Percentiles rank a stretch among this genome's conserved stretches.
These are phyloP conservation scores for Termitomyces sp. DNA, from an alignment of 768 basidiomycete genomes.

Conservation along the genomic window DNA sequence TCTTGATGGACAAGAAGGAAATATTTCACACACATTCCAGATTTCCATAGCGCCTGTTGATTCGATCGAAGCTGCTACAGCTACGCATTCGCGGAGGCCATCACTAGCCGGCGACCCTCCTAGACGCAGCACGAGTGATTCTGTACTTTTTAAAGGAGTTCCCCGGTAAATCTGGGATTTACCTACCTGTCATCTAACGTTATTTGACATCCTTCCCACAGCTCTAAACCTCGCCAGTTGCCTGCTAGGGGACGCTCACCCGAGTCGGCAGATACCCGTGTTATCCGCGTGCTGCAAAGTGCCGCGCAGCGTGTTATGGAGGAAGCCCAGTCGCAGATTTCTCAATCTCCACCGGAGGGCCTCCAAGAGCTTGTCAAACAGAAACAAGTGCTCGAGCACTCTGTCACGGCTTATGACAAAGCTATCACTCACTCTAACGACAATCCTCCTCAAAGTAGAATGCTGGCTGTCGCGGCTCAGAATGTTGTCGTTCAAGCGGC, in stretches of 20 bases:
- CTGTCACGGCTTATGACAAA: conserved; percentile 72
- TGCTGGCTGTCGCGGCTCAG: conserved; percentile 72
- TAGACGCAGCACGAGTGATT: conserved; percentile 42
- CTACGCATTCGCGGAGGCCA: conserved; percentile 35
- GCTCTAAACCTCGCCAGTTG: conserved; percentile 23
- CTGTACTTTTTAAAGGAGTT: conserved; percentile 35
- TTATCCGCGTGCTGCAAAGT: conserved; percentile 71
- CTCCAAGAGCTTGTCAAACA: conserved; percentile 73
- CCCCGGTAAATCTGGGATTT: conserved; percentile 25
- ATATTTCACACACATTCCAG: conserved; percentile 60
- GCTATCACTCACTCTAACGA: conserved; percentile 48
- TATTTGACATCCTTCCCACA: conserved; percentile 3
- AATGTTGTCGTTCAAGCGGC: conserved; percentile 81
- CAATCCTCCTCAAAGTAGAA: conserved; percentile 43
- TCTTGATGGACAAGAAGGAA: conserved; percentile 71
- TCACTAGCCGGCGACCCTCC: conserved; percentile 38
- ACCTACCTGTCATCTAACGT: neutral
- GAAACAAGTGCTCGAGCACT: conserved; percentile 66
- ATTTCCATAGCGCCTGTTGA: conserved; percentile 66
- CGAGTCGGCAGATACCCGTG: conserved; percentile 55
- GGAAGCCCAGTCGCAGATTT: conserved; percentile 64
- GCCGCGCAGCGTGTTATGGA: conserved; percentile 77
- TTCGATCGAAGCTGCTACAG: conserved; percentile 34
- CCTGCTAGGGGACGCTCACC: conserved; percentile 15
- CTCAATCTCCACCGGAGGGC: conserved; percentile 41